phyloP scores from a whole-genome alignment of 2,329 filamentous ascomycete genomes.

The Pseudocercospora fuligena region DNA sequence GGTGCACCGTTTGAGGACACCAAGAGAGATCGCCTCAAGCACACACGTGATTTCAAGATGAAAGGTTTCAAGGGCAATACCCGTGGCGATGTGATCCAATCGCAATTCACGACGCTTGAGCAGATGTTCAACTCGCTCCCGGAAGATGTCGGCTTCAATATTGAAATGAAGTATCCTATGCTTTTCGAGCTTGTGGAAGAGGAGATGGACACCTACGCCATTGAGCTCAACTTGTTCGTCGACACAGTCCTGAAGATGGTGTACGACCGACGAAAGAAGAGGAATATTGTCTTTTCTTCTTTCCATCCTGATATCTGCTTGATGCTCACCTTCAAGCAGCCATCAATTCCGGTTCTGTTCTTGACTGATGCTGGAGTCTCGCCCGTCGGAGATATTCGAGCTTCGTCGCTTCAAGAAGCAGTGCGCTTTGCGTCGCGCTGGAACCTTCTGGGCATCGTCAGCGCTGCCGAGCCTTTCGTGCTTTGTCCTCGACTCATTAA shows the following conservation, averaged over 20 bases:
- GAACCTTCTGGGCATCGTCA: conserved; percentile 92
- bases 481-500: conserved; percentile 85
- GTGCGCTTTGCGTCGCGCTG: conserved; percentile 92
- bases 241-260: conserved; percentile 90
- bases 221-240: conserved; percentile 95
- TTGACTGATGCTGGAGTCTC: conserved; percentile 85
- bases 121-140: conserved; percentile 88
- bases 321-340: conserved; percentile 93
- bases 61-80: conserved; percentile 97
- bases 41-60: conserved; percentile 91
- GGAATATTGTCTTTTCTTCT: conserved; percentile 96
- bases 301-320: conserved; percentile 98
- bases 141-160: conserved; percentile 88
- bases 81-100: conserved; percentile 92
- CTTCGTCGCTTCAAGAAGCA: conserved; percentile 90
- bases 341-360: conserved; percentile 93
- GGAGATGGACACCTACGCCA: conserved; percentile 94
- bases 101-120: conserved; percentile 91
- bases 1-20: conserved; percentile 49
- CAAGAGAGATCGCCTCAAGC: conserved; percentile 81
- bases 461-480: conserved; percentile 84
- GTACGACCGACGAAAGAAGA: conserved; percentile 78
- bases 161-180: conserved; percentile 99
- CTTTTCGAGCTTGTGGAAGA: conserved; percentile 92
- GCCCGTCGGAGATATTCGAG: conserved; percentile 84